Percentiles rank a stretch among this genome's conserved stretches.
phyloP scores from a whole-genome alignment of 176 grass and related monocot genomes.

The Neostapfia colusana region DNA sequence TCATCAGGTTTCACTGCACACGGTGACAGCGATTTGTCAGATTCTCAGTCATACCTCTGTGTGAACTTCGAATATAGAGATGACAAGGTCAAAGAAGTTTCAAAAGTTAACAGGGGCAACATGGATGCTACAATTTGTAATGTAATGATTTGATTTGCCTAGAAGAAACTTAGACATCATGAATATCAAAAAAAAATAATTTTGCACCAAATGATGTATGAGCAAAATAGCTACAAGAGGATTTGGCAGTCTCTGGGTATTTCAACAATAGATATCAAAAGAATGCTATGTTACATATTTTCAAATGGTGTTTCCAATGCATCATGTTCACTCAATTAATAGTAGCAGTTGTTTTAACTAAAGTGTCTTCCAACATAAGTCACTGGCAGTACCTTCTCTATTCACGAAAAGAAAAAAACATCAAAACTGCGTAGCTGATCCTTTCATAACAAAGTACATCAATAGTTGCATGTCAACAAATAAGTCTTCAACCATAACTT shows the following conservation, averaged over 20 bases:
- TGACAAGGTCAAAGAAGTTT: not conserved
- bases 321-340: no score
- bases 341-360: no score
- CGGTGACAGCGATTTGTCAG: not conserved
- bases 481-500: not conserved
- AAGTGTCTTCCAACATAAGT: no score
- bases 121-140: not conserved
- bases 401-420: not conserved
- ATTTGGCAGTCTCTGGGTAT: no score
- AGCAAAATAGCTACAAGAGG: no score
- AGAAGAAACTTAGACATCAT: not conserved
- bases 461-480: not conserved
- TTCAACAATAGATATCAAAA: no score
- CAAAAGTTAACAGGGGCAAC: not conserved
- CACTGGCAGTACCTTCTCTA: no score
- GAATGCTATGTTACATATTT: no score
- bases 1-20: conserved; percentile 33
- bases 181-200: no score
- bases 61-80: not conserved
- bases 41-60: not conserved
- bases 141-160: not conserved
- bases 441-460: not conserved
- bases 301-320: no score
- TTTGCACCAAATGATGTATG: no score
- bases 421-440: no score